Base-by-base conservation (phyloP, 129 eudicot genomes). In the Erigeron canadensis region DNA sequence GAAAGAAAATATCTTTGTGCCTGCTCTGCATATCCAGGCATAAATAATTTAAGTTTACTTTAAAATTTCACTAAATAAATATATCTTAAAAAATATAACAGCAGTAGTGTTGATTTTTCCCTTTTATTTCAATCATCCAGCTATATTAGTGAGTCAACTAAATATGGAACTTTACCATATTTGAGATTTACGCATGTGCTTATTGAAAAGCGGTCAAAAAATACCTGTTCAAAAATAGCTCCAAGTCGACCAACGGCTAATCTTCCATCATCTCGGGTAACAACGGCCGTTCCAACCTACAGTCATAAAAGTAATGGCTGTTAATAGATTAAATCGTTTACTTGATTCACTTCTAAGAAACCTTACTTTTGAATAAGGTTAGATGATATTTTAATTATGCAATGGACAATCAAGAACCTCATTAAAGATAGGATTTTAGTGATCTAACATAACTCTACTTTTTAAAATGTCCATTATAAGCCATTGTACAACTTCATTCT, bases 221-320 rank as follows among this genome's bases (percentile, higher is more conserved):
- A 5, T 80, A 93, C 98, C 95, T 93, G 88, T 82, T 93, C 96
- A 75, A 81, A 92, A 45, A 89, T 79, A 37, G 98, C 89, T 58
- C 98, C 98, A 37, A 93, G 81, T 77, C 98, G 84, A 6, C 98
- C 98, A 68, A 93, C 85, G 2, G 98, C 98, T 71, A 93, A 77
- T 72, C 96, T 87, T 70, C 98, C 98, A 84, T 93, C 98, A 80
- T 55, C 73, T 54, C 96, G 75, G 17, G 95, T 93, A 60, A 93
- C 98, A 71, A 93, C 98, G 17, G 98, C 98, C 1, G 96, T 93
- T 51, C 98, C 98, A 10, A 93, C 94, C 98, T 89, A 50, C 23
- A 70, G 67, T 40, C 16, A 47, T 48, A 46, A 39, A 47, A 17
- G 41, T 10, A 48, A 55, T 18, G 54, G 12, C n/a, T n/a, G n/a